These are phyloP conservation scores for Nigrospora osmanthi DNA, from an alignment of 2,329 filamentous ascomycete species.

Conservation along the genomic window DNA sequence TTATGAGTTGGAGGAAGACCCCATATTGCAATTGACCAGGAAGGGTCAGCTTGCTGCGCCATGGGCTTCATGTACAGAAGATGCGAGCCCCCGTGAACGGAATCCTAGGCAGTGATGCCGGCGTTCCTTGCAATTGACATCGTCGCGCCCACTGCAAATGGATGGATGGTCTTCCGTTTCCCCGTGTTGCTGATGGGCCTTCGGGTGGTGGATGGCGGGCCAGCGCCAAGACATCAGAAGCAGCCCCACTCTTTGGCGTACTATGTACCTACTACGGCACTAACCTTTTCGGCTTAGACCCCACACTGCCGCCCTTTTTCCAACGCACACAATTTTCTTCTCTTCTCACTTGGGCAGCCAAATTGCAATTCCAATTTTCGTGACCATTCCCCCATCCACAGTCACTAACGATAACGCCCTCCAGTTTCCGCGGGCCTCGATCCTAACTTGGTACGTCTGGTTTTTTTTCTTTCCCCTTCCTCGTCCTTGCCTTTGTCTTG, in stretches of 20 bases:
- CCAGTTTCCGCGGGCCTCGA: conserved; percentile 25
- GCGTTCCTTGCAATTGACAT: not conserved
- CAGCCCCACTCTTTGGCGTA: too few species aligned
- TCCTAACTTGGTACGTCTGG: conserved; percentile 24
- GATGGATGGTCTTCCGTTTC: not conserved
- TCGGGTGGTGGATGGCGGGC: not conserved
- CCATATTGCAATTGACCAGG: too few species aligned
- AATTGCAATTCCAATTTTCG: conserved; percentile 11
- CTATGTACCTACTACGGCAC: too few species aligned
- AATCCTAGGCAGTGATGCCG: not conserved
- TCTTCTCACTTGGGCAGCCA: conserved; percentile 12
- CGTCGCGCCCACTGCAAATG: not conserved
- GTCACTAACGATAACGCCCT: conserved; percentile 22
- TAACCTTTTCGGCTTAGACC: not conserved
- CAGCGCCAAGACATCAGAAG: not conserved
- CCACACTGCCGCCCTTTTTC: not conserved
- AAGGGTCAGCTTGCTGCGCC: too few species aligned
- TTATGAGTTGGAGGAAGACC: too few species aligned
- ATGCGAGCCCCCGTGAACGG: not conserved
- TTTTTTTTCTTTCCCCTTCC: not conserved
- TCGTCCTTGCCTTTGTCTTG: not conserved
- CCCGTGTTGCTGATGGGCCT: not conserved
- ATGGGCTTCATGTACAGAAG: too few species aligned
- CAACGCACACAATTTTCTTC: conserved; percentile 3
- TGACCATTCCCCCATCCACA: conserved; percentile 10